Conservation (phyloP, 2,329 filamentous ascomycete genomes). For the Hymenoscyphus fraxineus region DNA sequence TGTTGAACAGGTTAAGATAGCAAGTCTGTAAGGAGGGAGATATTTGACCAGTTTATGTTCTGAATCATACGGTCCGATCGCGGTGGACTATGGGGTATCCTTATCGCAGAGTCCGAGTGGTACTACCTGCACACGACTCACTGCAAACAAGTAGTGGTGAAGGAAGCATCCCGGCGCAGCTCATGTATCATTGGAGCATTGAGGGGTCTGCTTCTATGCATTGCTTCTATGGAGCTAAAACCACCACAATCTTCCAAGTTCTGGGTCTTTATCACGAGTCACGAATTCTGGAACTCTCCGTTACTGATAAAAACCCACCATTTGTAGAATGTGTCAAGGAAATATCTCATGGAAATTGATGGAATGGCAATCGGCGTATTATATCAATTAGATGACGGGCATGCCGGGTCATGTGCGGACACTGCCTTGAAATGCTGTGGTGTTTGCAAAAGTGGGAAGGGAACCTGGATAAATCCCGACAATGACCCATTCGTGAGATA, state of each 20-base stretch:
- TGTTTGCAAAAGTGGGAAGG: background rate
- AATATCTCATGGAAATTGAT: background rate
- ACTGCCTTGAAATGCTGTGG: background rate
- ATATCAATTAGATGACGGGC: background rate
- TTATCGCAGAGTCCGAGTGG: slow-evolving; percentile 2
- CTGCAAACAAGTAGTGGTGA: background rate
- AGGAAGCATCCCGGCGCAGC: slow-evolving; percentile 4
- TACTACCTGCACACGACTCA: slow-evolving; percentile 6
- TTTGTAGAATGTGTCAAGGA: background rate
- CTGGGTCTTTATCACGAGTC: slow-evolving; percentile 3
- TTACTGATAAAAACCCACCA: background rate
- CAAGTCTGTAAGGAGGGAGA: slow-evolving; percentile 13
- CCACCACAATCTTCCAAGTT: background rate
- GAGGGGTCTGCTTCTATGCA: background rate
- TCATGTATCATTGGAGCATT: background rate
- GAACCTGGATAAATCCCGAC: background rate
- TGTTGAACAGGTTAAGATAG: slow-evolving; percentile 7
- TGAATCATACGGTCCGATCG: slow-evolving; percentile 1
- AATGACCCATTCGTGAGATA: background rate
- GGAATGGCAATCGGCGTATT: background rate
- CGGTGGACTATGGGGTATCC: background rate
- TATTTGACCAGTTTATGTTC: slow-evolving; percentile 5
- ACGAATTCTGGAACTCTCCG: background rate
- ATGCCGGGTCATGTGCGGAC: background rate
- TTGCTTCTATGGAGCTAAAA: background rate